phyloP scores from a whole-genome alignment of 2,329 filamentous ascomycete genomes.

The Pyricularia sp. region DNA sequence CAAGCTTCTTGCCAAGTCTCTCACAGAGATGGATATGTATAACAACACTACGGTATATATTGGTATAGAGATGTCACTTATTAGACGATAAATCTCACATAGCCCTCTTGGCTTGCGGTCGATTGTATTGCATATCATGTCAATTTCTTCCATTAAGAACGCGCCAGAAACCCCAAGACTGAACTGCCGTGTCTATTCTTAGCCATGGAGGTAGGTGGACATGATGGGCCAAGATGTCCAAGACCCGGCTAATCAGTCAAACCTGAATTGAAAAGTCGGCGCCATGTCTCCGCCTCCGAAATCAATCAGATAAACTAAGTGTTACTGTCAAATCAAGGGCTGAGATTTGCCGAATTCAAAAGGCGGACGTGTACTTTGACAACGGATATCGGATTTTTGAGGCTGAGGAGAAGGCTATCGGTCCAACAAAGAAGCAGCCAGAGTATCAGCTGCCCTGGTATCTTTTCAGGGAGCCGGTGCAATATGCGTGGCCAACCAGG shows the following conservation, averaged over 20 bases:
- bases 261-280: not conserved
- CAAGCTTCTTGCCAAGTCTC: not conserved
- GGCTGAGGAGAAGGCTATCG: too few relatives aligned
- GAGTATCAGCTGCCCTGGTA: too few relatives aligned
- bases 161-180: not conserved
- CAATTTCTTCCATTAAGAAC: too few relatives aligned
- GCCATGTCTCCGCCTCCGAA: not conserved
- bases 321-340: too few relatives aligned
- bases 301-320: not conserved
- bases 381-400: too few relatives aligned
- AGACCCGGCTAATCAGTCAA: not conserved
- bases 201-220: not conserved
- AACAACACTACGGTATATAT: not conserved
- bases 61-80: not conserved
- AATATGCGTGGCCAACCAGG: not conserved
- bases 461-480: not conserved
- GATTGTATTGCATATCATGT: too few relatives aligned
- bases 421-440: too few relatives aligned
- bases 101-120: too few relatives aligned
- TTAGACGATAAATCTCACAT: not conserved
- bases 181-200: not conserved
- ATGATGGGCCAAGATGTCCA: not conserved
- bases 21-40: not conserved
- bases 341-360: too few relatives aligned
- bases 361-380: too few relatives aligned